phyloP scores from a whole-genome alignment of 257 asterid genomes.

The Solanum chaucha region DNA sequence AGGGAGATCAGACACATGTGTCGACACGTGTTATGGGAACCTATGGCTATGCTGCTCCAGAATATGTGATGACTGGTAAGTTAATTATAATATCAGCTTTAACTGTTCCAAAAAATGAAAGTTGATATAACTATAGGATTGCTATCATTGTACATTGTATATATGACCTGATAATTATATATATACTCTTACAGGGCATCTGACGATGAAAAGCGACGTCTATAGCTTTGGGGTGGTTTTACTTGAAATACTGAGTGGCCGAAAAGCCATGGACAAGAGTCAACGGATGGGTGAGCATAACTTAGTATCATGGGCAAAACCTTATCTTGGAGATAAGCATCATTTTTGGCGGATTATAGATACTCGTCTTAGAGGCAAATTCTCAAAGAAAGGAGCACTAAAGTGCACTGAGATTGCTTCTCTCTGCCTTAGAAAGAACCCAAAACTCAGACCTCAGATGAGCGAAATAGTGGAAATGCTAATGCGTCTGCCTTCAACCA shows the following conservation, averaged over 20 bases:
- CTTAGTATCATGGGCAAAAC: constrained; percentile 69
- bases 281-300: constrained; percentile 53
- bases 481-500: constrained; percentile 41
- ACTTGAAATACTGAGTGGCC: constrained; percentile 58
- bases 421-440: constrained; percentile 58
- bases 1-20: constrained; percentile 77
- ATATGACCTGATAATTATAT: neutral
- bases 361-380: constrained; percentile 62
- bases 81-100: neutral
- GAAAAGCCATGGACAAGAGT: constrained; percentile 66
- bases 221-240: constrained; percentile 81
- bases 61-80: constrained; percentile 68
- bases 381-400: constrained; percentile 58
- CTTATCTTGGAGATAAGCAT: constrained; percentile 44
- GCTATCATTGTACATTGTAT: neutral
- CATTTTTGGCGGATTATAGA: constrained; percentile 52
- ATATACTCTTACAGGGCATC: constrained; percentile 39
- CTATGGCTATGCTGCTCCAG: constrained; percentile 82
- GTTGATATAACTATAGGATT: neutral
- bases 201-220: constrained; percentile 76
- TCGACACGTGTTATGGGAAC: constrained; percentile 91
- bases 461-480: constrained; percentile 62
- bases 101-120: neutral
- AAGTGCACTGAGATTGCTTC: constrained; percentile 54
- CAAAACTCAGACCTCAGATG: constrained; percentile 64